Evolutionary conservation across 2,329 filamentous ascomycete genomes (phyloP), one percentile per base, ranked within the genome.

Genomic region (Xylaria sp.): DNA sequence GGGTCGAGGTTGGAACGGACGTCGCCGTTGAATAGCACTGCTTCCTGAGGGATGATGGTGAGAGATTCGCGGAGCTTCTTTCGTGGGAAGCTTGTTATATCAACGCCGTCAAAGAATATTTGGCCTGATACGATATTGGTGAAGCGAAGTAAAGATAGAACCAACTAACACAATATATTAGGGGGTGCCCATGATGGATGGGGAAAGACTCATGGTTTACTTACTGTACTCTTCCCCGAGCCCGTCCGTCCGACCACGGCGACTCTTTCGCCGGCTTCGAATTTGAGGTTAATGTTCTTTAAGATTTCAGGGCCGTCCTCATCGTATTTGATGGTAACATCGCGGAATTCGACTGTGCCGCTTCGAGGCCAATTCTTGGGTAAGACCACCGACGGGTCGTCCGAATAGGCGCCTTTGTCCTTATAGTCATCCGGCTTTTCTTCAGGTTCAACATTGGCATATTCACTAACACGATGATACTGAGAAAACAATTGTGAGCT

Each of bases 161-260:
- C 83, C 7, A 87, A 74, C 83, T 82, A 58, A 63, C 70, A 55
- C 13, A 28, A 12, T n/a, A 28, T 7, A 54, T 76, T 69, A 72
- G 68, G 7, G 7, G 2, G 3, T 20, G 37, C 39, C 41, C 59
- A 12, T 25, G 37, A 34, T 12, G 4, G 46, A 39, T 2, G 31
- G 31, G 28, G 46, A 12, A 23, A 58, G 58, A 46, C 10, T 9
- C 5, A 15, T 25, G 5, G 1, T 69, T 58, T 54, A 78, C 84
- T 78, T 77, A 95, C 86, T 0, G 93, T 97, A 60, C 91, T 94
- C 80, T 97, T 97, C 3, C 94, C 94, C 4, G 91, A 94, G 0
- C 92, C 90, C 0, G 93, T 97, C 10, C 93, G 89, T 1, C 94
- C 94, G 12, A 94, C 91, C 23, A 97, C 86, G 0, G 93, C 93